Base-by-base conservation (phyloP, 1,284 basidiomycete species). In the Chalciporus sp. region DNA sequence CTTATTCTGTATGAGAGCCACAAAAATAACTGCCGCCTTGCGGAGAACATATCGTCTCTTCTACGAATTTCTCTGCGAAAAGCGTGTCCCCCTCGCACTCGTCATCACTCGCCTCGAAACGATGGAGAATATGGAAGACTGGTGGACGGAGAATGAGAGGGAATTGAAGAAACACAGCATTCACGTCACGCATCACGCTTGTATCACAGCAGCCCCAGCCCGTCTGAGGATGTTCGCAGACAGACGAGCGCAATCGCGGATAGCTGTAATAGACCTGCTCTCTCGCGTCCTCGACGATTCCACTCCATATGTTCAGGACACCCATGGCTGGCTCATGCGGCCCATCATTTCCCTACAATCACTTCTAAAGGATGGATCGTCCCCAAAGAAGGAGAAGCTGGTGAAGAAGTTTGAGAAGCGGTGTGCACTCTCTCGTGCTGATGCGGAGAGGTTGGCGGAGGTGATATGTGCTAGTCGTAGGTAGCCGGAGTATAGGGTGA, bases 141-240 rank as follows among this genome's bases (percentile, higher is more conserved):
- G 37, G 37, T 39, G 37, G 37, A n/a, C 17, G 6, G 17, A 19
- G 4, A 39, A 39, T 19, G 37, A 3, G 5, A 6, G 17, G 37
- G 17, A 5, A 8, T 17, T 39, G n/a, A 7, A 39, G 5, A 6
- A 17, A 7, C 17, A 39, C 17, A n/a, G n/a, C n/a, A 39, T 39
- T 17, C 11, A 5, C 2, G 4, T 12, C 37, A 11, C 17, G 6
- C n/a, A 4, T 17, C 37, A 39, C 17, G 37, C 37, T 4, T 39
- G 37, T 11, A 39, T 19, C 17, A 19, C 37, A 6, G 37, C 37
- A 9, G 37, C n/a, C 10, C 37, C 37, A 19, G 17, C 5, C 3
- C n/a, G 3, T 3, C 2, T 33, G 11, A 33, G 9, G 11, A 1
- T 12, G 10, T 12, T 65, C 66, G 61, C n/a, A 55, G 10, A 33